These are phyloP conservation scores for Exophiala aquamarina DNA, from an alignment of 2,329 filamentous ascomycete species.

Conservation along the genomic window DNA sequence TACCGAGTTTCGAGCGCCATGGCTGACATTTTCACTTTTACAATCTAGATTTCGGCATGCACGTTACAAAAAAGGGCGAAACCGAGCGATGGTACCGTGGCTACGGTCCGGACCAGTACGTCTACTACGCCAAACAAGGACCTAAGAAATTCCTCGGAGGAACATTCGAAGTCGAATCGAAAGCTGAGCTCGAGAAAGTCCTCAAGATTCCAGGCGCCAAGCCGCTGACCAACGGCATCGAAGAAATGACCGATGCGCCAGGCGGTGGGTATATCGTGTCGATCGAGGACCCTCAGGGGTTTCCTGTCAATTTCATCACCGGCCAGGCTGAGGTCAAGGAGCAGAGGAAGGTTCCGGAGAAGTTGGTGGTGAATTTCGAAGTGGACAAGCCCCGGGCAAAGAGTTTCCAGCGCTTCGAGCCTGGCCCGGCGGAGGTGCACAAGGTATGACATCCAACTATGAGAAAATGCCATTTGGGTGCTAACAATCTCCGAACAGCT, in stretches of 20 bases:
- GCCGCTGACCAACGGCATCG: slow-evolving; percentile 23
- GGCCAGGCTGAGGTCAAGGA: slow-evolving; percentile 24
- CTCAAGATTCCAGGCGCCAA: slow-evolving; percentile 19
- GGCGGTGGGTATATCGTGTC: slow-evolving; percentile 29
- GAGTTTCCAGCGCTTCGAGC: slow-evolving; percentile 44
- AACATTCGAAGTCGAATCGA: slow-evolving; percentile 43
- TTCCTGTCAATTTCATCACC: slow-evolving; percentile 29
- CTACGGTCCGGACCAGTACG: slow-evolving; percentile 46
- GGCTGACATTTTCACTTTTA: too few species aligned
- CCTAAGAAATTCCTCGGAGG: slow-evolving; percentile 45
- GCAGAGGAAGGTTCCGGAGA: slow-evolving; percentile 26
- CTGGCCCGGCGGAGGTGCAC: slow-evolving; percentile 50
- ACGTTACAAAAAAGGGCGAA: slow-evolving; percentile 38
- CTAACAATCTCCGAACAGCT: slow-evolving; percentile 28
- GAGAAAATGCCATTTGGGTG: background rate
- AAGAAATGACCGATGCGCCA: slow-evolving; percentile 28
- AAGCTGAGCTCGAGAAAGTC: slow-evolving; percentile 43
- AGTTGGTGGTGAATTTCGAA: slow-evolving; percentile 38
- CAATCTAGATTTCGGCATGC: slow-evolving; percentile 44
- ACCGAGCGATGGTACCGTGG: slow-evolving; percentile 43
- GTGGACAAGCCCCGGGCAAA: slow-evolving; percentile 38
- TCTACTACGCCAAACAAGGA: slow-evolving; percentile 44
- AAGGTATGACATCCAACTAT: slow-evolving; percentile 32
- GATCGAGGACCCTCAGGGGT: slow-evolving; percentile 30
- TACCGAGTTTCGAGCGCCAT: background rate